Evolutionary conservation across 768 basidiomycete species (phyloP).

Genomic region (Cystofilobasidium macerans): DNA sequence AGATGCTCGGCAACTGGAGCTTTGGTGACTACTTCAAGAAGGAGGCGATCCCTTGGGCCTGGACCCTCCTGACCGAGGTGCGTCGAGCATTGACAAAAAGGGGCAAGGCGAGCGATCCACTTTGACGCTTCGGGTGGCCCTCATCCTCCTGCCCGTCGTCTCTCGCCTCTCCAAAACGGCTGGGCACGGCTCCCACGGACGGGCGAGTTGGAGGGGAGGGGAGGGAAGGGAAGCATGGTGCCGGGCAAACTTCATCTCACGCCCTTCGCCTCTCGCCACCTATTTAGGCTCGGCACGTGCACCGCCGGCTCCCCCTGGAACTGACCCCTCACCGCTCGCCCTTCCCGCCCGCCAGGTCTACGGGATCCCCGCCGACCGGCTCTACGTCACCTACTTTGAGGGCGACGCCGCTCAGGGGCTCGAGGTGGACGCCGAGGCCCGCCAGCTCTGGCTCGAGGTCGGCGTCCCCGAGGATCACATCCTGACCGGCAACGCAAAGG

Average conservation of each 20-base stretch:
- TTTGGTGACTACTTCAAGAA: constrained; percentile 99
- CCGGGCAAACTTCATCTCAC: too few relatives aligned
- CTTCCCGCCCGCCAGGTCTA: constrained; percentile 47
- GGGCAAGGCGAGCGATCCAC: too few relatives aligned
- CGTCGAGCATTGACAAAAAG: not conserved
- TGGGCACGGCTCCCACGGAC: too few relatives aligned
- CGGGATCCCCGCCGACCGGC: constrained; percentile 71
- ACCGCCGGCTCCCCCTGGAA: too few relatives aligned
- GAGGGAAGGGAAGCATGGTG: too few relatives aligned
- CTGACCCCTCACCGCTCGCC: not conserved
- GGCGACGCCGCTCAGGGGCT: constrained; percentile 77
- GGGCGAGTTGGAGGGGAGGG: too few relatives aligned
- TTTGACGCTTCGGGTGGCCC: too few relatives aligned
- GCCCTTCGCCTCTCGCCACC: not conserved
- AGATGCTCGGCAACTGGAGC: constrained; percentile 99
- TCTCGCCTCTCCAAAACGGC: too few relatives aligned
- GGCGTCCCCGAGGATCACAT: constrained; percentile 84
- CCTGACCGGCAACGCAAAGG: constrained; percentile 85
- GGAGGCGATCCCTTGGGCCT: constrained; percentile 85
- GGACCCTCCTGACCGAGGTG: constrained; percentile 74
- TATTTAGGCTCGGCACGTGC: too few relatives aligned
- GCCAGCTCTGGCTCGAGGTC: constrained; percentile 69
- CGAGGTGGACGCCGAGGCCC: constrained; percentile 65
- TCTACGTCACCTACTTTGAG: constrained; percentile 97
- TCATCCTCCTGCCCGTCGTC: too few relatives aligned